Evolutionary conservation across 2,329 filamentous ascomycete genomes (phyloP).

Genomic region (Aspergillus hiratsukae): DNA sequence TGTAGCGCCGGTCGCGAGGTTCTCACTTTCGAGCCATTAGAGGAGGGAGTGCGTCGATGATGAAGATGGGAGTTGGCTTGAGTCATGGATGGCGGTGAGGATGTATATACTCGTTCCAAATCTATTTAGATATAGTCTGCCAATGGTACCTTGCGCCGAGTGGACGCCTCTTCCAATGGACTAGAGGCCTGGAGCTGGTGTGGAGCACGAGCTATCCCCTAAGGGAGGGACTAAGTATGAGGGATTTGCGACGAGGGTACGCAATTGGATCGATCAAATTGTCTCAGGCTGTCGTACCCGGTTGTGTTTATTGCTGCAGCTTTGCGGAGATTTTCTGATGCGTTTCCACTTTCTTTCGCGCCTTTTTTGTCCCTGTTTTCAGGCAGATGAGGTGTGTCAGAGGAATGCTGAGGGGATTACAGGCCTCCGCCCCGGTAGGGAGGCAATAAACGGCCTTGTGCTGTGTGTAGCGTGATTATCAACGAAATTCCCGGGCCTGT

Average conservation of each 20-base stretch:
- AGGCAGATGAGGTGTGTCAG: not conserved
- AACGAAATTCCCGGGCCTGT: conserved; percentile 8
- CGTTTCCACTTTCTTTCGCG: not conserved
- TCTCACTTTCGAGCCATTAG: conserved; percentile 30
- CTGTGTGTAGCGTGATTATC: conserved; percentile 10
- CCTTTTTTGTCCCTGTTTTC: not conserved
- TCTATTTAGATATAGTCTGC: conserved; percentile 11
- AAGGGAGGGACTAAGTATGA: conserved; percentile 22
- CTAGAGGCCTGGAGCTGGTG: conserved; percentile 6
- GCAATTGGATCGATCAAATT: conserved; percentile 14
- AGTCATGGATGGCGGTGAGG: conserved; percentile 39
- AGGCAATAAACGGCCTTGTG: not conserved
- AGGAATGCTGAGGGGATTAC: not conserved
- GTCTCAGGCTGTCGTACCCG: conserved; percentile 12
- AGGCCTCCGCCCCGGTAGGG: not conserved
- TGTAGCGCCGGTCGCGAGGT: conserved; percentile 27
- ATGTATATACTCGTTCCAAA: conserved; percentile 15
- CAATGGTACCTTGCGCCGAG: conserved; percentile 18
- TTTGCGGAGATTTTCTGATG: not conserved
- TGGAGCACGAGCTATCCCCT: conserved; percentile 25
- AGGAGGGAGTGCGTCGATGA: conserved; percentile 32
- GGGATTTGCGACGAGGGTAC: conserved; percentile 22
- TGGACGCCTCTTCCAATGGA: conserved; percentile 3
- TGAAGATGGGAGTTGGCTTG: conserved; percentile 20
- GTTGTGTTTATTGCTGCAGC: conserved; percentile 2